Conservation (phyloP, 83 land plant species). For the Picea mariana region DNA sequence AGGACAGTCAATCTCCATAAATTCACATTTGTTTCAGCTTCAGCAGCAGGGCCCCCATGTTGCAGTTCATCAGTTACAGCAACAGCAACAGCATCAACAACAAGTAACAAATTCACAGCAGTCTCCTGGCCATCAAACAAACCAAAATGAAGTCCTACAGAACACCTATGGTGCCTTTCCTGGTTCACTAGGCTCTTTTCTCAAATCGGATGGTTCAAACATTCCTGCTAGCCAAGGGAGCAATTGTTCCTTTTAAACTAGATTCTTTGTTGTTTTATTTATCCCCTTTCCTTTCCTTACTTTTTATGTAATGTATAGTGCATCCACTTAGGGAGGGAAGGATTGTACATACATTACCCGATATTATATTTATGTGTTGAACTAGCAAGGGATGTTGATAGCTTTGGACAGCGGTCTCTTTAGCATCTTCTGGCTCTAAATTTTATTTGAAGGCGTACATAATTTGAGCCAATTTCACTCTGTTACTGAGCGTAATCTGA, state of each 20-base stretch:
- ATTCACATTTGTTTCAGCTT: conserved; percentile 15
- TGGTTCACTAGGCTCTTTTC: not conserved
- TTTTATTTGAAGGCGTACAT: too few species aligned
- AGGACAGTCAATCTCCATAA: conserved; percentile 23
- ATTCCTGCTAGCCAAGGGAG: conserved; percentile 12
- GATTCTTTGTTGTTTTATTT: conserved; percentile 1
- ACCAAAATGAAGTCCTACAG: conserved; percentile 6
- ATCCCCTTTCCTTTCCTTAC: not conserved
- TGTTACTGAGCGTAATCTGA: too few species aligned
- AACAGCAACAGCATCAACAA: not conserved
- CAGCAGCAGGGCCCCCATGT: conserved; percentile 5
- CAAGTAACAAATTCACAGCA: not conserved
- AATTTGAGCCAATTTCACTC: too few species aligned
- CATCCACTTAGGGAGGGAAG: not conserved
- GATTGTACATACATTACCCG: not conserved
- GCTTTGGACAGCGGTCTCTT: too few species aligned
- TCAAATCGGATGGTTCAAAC: conserved; percentile 7
- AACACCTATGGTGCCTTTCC: conserved; percentile 4
- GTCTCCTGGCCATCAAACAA: not conserved
- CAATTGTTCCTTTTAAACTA: conserved; percentile 4
- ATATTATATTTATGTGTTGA: not conserved
- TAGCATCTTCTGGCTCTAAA: too few species aligned
- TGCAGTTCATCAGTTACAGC: conserved; percentile 6
- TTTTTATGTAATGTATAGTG: not conserved
- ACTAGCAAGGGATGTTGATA: too few species aligned